phyloP scores from a whole-genome alignment of 1,284 basidiomycete species.

The Apiotrichum porosum region DNA sequence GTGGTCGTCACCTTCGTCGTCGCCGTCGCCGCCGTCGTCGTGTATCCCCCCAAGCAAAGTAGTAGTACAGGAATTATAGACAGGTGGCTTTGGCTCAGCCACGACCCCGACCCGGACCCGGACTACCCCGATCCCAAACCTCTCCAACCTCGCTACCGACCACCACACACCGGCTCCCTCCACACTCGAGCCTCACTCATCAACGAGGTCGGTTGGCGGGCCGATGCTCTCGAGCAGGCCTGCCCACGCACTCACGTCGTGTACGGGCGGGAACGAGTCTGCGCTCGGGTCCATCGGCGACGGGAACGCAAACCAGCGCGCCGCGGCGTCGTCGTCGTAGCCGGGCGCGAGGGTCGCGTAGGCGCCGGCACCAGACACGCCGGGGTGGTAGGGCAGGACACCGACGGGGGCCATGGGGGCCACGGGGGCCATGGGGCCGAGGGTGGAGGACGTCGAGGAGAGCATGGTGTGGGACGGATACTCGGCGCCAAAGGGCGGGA shows the following conservation, averaged over 20 bases:
- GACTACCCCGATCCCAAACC: too few species aligned
- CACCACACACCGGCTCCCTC: too few species aligned
- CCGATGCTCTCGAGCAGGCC: conserved; percentile 13
- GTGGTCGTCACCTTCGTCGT: too few species aligned
- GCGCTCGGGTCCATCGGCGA: conserved; percentile 18
- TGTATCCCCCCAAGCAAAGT: too few species aligned
- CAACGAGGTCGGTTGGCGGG: conserved; percentile 4
- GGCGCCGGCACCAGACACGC: neutral
- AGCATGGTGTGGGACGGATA: too few species aligned
- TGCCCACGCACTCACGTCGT: conserved; percentile 14
- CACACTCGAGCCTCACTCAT: neutral
- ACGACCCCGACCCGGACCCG: too few species aligned
- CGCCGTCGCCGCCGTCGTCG: too few species aligned
- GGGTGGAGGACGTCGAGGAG: too few species aligned
- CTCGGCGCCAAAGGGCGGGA: neutral
- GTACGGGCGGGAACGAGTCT: conserved; percentile 15
- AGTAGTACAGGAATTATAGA: too few species aligned
- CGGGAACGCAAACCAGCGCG: conserved; percentile 10
- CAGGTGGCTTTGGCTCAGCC: too few species aligned
- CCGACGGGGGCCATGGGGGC: neutral
- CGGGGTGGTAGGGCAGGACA: neutral
- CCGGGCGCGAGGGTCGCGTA: conserved; percentile 11
- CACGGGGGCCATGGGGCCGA: too few species aligned
- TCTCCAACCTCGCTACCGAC: too few species aligned
- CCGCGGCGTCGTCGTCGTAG: neutral